These are phyloP conservation scores for Chlamydomonas sp. DNA, from an alignment of 139 green algal genomes.

Conservation along the genomic window DNA sequence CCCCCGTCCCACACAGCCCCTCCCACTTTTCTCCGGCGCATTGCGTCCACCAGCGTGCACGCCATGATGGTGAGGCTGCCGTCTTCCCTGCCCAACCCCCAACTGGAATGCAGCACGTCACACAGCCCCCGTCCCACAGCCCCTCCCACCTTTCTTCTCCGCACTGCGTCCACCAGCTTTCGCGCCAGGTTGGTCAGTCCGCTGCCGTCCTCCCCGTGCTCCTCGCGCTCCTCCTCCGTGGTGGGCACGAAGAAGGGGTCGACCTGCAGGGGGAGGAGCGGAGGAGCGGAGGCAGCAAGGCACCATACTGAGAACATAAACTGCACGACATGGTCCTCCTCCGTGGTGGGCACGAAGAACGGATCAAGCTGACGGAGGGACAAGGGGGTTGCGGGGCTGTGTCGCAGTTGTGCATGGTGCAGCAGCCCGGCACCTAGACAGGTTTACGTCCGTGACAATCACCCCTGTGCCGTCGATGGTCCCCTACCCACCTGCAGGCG, in stretches of 20 bases:
- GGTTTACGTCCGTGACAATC: neutral
- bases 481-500: conserved; percentile 69
- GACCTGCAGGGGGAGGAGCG: conserved; percentile 56
- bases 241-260: conserved; percentile 97
- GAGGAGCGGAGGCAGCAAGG: neutral
- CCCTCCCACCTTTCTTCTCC: conserved; percentile 79
- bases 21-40: no score
- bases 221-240: conserved; percentile 97
- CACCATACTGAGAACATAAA: no score
- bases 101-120: no score
- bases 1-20: no score
- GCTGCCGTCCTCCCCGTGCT: conserved; percentile 92
- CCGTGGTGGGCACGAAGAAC: conserved; percentile 93
- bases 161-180: conserved; percentile 85
- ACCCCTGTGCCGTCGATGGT: neutral
- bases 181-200: conserved; percentile 82
- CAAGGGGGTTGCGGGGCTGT: neutral
- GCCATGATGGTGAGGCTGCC: no score
- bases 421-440: no score
- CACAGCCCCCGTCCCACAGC: neutral
- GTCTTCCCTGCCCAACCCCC: neutral
- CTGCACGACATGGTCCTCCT: conserved; percentile 96
- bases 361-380: conserved; percentile 81
- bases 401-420: no score
- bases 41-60: no score